phyloP scores from a whole-genome alignment of 2,329 filamentous ascomycete species.

The Furcasterigmium furcatum region DNA sequence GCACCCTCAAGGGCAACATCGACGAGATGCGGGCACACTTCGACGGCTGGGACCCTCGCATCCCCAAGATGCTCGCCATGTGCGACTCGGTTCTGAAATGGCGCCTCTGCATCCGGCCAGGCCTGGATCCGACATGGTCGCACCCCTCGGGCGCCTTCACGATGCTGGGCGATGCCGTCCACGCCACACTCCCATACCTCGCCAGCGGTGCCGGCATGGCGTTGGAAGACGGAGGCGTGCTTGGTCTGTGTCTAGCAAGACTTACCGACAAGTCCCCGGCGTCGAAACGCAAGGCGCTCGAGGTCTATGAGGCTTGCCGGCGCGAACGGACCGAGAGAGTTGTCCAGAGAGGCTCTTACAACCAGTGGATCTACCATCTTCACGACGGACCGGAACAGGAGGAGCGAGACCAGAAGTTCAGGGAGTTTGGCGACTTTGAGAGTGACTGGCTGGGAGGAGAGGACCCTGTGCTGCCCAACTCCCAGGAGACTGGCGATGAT shows the following conservation, averaged over 20 bases:
- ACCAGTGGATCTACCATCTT: conserved; percentile 61
- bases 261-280: conserved; percentile 33
- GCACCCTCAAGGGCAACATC: conserved; percentile 42
- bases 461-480: too few species aligned
- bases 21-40: conserved; percentile 45
- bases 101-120: conserved; percentile 54
- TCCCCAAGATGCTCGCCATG: conserved; percentile 52
- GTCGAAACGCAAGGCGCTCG: conserved; percentile 29
- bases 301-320: conserved; percentile 55
- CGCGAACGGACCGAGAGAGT: conserved; percentile 56
- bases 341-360: conserved; percentile 55
- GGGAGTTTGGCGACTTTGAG: too few species aligned
- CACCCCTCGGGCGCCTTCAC: conserved; percentile 53
- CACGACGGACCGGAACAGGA: too few species aligned
- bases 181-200: conserved; percentile 62
- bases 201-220: conserved; percentile 56
- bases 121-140: conserved; percentile 49
- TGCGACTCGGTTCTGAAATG: conserved; percentile 60
- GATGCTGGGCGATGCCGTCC: conserved; percentile 61
- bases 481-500: too few species aligned
- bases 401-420: too few species aligned
- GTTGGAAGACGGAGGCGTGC: conserved; percentile 56
- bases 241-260: conserved; percentile 50
- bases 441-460: too few species aligned
- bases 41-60: conserved; percentile 54